Conservation (phyloP, 2,329 filamentous ascomycete species). For the Penicillium griseofulvum region DNA sequence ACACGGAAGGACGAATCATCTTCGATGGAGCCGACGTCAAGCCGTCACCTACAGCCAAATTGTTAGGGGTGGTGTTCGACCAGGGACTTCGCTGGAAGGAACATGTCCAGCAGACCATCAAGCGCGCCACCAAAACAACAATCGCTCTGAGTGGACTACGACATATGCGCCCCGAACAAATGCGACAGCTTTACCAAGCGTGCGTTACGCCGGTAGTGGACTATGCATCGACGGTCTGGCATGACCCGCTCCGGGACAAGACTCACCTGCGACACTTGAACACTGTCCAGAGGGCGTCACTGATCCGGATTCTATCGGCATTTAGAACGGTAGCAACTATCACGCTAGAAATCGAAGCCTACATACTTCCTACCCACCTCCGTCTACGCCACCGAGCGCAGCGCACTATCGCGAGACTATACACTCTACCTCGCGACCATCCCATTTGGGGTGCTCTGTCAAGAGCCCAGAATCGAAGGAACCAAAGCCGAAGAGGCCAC, state of each 20-base stretch:
- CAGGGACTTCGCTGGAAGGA: slow-evolving; percentile 6
- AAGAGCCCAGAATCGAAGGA: background rate
- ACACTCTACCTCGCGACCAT: background rate
- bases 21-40: no score
- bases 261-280: background rate
- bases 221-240: slow-evolving; percentile 26
- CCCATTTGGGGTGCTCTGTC: background rate
- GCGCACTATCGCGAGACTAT: background rate
- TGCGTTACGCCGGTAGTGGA: slow-evolving; percentile 23
- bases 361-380: background rate
- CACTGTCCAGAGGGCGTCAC: background rate
- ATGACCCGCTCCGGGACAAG: slow-evolving; percentile 14
- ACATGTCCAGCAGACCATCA: slow-evolving; percentile 21
- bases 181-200: slow-evolving; percentile 27
- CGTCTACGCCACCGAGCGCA: background rate
- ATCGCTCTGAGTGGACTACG: slow-evolving; percentile 20
- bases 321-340: slow-evolving; percentile 5
- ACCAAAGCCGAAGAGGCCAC: no score
- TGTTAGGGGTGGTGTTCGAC: slow-evolving; percentile 28
- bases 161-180: slow-evolving; percentile 23
- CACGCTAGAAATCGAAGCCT: background rate
- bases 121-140: slow-evolving; percentile 17
- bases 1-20: no score
- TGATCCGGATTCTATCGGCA: background rate
- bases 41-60: slow-evolving; percentile 21